phyloP scores from a whole-genome alignment of 1,284 basidiomycete genomes.

The Xerocomus nothofagi region DNA sequence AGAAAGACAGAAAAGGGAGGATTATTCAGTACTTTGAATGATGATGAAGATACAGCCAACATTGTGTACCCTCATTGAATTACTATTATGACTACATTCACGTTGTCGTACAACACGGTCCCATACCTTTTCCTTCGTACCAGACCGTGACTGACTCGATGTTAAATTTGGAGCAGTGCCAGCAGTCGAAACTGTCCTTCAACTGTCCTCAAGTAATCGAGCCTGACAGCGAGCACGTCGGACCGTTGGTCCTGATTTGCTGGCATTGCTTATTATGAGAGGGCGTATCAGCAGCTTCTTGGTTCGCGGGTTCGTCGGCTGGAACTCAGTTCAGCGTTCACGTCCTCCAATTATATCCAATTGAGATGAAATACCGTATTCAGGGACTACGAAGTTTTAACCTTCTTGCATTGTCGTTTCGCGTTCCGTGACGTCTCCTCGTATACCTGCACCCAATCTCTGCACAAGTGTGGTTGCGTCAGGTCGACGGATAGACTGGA shows the following conservation, averaged over 20 bases:
- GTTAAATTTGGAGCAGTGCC: too few relatives aligned
- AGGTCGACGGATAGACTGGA: conserved; percentile 40
- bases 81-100: too few relatives aligned
- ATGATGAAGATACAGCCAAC: too few relatives aligned
- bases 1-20: too few relatives aligned
- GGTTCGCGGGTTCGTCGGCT: background rate
- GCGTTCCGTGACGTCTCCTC: conserved; percentile 25
- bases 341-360: background rate
- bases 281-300: background rate
- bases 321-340: background rate
- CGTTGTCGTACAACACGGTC: too few relatives aligned
- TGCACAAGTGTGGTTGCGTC: conserved; percentile 45
- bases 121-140: too few relatives aligned
- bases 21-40: too few relatives aligned
- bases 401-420: conserved; percentile 7
- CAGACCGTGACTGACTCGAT: too few relatives aligned
- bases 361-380: background rate
- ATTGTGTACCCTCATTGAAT: too few relatives aligned
- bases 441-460: conserved; percentile 49
- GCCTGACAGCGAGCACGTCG: background rate
- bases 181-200: too few relatives aligned
- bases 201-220: too few relatives aligned
- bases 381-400: background rate
- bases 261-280: too few relatives aligned
- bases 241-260: background rate